Conservation (phyloP, 306 rosid species). For the Bauhinia variegata region DNA sequence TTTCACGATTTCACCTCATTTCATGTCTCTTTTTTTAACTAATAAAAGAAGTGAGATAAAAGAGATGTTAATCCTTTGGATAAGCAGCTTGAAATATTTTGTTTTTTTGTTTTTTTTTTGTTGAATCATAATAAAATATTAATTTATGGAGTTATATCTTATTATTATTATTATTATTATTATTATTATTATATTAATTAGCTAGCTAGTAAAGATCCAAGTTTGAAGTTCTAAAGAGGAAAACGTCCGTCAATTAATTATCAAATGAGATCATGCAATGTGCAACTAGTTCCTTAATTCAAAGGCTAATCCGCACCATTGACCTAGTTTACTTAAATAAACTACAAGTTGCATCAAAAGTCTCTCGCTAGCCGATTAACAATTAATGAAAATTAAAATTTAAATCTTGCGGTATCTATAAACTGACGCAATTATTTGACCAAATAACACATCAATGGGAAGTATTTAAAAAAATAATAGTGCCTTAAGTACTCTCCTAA, state of each 20-base stretch:
- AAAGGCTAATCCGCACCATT: conserved; percentile 36
- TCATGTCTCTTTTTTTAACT: too few relatives aligned
- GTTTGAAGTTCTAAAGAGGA: not conserved
- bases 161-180: too few relatives aligned
- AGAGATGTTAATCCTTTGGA: too few relatives aligned
- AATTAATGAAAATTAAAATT: not conserved
- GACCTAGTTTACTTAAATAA: conserved; percentile 35
- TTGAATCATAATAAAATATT: too few relatives aligned
- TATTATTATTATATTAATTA: too few relatives aligned
- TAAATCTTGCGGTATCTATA: conserved; percentile 10
- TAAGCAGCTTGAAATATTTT: too few relatives aligned
- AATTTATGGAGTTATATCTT: too few relatives aligned
- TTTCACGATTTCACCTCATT: too few relatives aligned
- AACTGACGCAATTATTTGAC: conserved; percentile 24
- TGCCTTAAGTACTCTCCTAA: too few relatives aligned
- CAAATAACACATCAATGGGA: too few relatives aligned
- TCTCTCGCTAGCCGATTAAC: conserved; percentile 22
- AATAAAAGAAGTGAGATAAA: too few relatives aligned
- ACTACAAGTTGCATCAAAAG: conserved; percentile 30
- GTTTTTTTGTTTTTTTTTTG: too few relatives aligned
- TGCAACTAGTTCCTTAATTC: conserved; percentile 25
- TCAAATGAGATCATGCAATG: conserved; percentile 1
- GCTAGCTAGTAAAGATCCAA: not conserved
- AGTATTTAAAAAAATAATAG: not conserved
- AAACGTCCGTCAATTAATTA: not conserved